Evolutionary conservation across 164 flowering plant species (phyloP).

Genomic region (Taxillus chinensis): DNA sequence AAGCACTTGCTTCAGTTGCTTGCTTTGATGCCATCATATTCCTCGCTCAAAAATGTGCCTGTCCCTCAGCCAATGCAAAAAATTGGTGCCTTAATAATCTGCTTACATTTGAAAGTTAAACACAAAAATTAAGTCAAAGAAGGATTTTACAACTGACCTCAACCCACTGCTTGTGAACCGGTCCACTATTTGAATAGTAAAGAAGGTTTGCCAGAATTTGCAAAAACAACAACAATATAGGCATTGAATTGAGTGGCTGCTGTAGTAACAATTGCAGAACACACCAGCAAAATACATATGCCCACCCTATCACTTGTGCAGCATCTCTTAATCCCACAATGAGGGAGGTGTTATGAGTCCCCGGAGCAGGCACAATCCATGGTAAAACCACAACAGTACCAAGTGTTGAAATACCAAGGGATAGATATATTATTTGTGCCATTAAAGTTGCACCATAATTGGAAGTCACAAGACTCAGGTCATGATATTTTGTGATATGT

Average conservation of each 20-base stretch:
- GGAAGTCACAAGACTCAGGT: slow-evolving; percentile 16
- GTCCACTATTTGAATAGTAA: slow-evolving; percentile 22
- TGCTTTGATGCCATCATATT: no score
- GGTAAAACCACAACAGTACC: slow-evolving; percentile 38
- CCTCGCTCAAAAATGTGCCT: no score
- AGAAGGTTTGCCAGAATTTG: slow-evolving; percentile 43
- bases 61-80: no score
- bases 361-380: slow-evolving; percentile 46
- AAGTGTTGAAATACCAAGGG: slow-evolving; percentile 25
- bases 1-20: no score
- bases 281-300: slow-evolving; percentile 60
- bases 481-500: slow-evolving; percentile 32
- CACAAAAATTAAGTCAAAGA: not conserved
- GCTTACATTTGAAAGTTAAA: not conserved
- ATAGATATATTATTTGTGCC: slow-evolving; percentile 45
- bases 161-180: slow-evolving; percentile 51
- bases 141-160: slow-evolving; percentile 47
- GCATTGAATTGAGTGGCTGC: slow-evolving; percentile 65
- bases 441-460: slow-evolving; percentile 27
- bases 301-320: slow-evolving; percentile 50
- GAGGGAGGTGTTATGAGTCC: slow-evolving; percentile 8
- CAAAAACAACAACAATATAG: slow-evolving; percentile 49
- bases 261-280: slow-evolving; percentile 83
- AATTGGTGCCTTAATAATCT: not conserved
- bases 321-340: slow-evolving; percentile 27